Evolutionary conservation across 305 asterid species (phyloP).

Genomic region (Fraxinus sp.): DNA sequence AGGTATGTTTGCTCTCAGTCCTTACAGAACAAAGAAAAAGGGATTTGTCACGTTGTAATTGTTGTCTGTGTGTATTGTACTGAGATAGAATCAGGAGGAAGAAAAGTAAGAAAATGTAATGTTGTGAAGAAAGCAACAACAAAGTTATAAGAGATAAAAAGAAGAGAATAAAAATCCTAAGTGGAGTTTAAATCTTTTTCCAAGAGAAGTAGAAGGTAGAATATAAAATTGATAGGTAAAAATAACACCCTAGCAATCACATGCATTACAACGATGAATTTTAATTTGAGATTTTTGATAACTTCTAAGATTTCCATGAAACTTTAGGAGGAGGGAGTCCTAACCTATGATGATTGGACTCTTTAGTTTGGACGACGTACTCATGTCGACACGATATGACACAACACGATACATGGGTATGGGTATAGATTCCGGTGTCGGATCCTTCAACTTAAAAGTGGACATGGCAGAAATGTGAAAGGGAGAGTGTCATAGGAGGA

Average conservation of each 20-base stretch:
- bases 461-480: not conserved
- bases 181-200: not conserved
- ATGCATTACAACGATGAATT: not conserved
- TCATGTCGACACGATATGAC: not conserved
- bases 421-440: not conserved
- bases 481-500: not conserved
- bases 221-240: not conserved
- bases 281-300: not conserved
- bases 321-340: not conserved
- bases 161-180: not conserved
- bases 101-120: not conserved
- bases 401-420: not conserved
- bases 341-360: not conserved
- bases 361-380: not conserved
- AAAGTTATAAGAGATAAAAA: not conserved
- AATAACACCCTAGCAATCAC: not conserved
- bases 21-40: not conserved
- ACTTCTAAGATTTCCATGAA: not conserved
- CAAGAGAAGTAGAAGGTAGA: not conserved
- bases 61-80: not conserved
- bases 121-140: not conserved
- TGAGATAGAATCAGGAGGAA: not conserved
- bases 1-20: slow-evolving; percentile 38
- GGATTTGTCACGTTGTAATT: not conserved
- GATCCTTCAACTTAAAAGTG: not conserved